Evolutionary conservation across 106 monocot species (phyloP), one percentile per base, ranked within the genome.

Genomic region (Allium fistulosum): DNA sequence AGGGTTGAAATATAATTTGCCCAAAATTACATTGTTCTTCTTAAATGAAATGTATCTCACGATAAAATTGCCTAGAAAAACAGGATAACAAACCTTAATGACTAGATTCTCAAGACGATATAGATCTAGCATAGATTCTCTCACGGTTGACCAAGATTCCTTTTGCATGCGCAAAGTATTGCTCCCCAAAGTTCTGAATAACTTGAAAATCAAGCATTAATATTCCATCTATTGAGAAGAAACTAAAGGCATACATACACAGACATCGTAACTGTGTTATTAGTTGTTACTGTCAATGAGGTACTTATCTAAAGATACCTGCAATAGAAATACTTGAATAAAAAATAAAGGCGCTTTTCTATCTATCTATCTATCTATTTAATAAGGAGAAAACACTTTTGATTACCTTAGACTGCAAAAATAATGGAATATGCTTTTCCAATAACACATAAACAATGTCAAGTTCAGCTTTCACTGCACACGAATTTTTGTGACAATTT

Each of bases 391-490:
- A 37, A 37, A 1, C 37, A 37, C 37, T 37, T 37, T 37, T 2
- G 37, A 37, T 37, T 15, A 95, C 95, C 91, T 96, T 96, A 53
- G 86, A 79, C 69, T 92, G 72, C 56, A 67, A 45, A 59, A 88
- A 84, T 22, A 48, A 62, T 47, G 75, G 70, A 15, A 73, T 67
- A 53, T 72, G 75, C 46, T 74, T 76, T 15, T 86, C 66, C 58
- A 88, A 51, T 58, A 92, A 48, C 66, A 45, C 15, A 58, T 53
- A 74, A 18, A 91, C 9, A 0, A 4, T 49, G 14, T 71, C 72
- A 59, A 58, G 62, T 69, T 86, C 83, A 64, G 15, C 63, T 52
- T 46, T 66, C 0, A 82, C 62, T 69, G 51, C 46, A 11, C 74
- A 48, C 51, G 91, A 96, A 57, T 56, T 53, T 62, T 78, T 9